Percentiles rank a stretch among this genome's conserved stretches.
Evolutionary conservation across 1,284 basidiomycete genomes (phyloP).

Genomic region (Tylopilus sp.): DNA sequence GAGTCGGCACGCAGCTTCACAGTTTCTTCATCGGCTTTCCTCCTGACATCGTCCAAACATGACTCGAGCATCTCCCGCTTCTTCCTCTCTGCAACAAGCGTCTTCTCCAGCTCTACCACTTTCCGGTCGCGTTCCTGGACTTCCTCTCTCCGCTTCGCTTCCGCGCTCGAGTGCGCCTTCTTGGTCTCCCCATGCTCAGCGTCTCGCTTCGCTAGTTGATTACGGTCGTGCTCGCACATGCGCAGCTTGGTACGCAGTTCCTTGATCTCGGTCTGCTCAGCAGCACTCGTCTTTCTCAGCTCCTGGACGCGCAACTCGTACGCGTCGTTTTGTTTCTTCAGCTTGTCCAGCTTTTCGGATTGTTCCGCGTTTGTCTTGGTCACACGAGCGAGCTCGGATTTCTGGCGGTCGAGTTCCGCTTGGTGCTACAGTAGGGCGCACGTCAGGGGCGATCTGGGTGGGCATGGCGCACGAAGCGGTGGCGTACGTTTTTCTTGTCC

Average conservation of each 20-base stretch:
- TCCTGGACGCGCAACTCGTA: constrained; percentile 56
- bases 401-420: constrained; percentile 54
- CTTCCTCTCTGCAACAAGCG: constrained; percentile 46
- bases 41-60: constrained; percentile 41
- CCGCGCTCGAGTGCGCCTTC: constrained; percentile 45
- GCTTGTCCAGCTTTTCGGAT: constrained; percentile 52
- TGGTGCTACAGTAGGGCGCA: constrained; percentile 44
- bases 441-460: background rate
- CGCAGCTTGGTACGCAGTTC: constrained; percentile 57
- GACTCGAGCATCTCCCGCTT: constrained; percentile 45
- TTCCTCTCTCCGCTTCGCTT: constrained; percentile 51
- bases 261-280: constrained; percentile 58
- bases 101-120: constrained; percentile 54
- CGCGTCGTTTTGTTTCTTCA: constrained; percentile 55
- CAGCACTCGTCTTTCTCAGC: constrained; percentile 45
- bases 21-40: constrained; percentile 42
- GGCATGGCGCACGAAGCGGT: background rate
- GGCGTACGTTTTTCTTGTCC: constrained; percentile 57
- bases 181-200: constrained; percentile 50
- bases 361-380: constrained; percentile 50
- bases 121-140: constrained; percentile 49
- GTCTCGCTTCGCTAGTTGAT: constrained; percentile 48
- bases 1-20: constrained; percentile 35
- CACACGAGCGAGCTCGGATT: constrained; percentile 47
- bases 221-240: constrained; percentile 54